Percentiles rank a stretch among this genome's conserved stretches.
Evolutionary conservation across 164 flowering plant genomes (phyloP).

Genomic region (Aristolochia californica): DNA sequence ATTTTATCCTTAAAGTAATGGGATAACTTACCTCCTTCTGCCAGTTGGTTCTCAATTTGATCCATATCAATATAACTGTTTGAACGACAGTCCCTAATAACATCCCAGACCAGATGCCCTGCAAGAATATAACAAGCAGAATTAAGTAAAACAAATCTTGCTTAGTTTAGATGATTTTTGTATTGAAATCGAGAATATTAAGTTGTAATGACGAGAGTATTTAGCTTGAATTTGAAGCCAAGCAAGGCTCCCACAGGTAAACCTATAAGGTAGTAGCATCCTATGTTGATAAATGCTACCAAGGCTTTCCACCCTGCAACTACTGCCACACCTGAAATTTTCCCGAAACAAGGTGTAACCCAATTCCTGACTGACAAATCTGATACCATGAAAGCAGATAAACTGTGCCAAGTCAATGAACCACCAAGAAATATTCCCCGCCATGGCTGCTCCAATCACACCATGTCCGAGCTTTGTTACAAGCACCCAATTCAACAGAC

Average conservation of each 20-base stretch:
- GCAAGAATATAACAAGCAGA: conserved; percentile 1
- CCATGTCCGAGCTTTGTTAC: conserved; percentile 29
- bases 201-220: conserved; percentile 13
- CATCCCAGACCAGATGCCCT: conserved; percentile 46
- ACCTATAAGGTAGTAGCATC: conserved; percentile 45
- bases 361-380: not conserved
- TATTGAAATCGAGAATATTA: not conserved
- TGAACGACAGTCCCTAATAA: conserved; percentile 28
- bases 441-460: conserved; percentile 40
- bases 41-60: conserved; percentile 33
- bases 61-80: conserved; percentile 21
- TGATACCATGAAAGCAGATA: conserved; percentile 4
- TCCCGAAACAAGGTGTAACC: not conserved
- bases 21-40: conserved; percentile 25
- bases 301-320: conserved; percentile 56
- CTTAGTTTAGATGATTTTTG: not conserved
- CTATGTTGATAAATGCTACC: conserved; percentile 35
- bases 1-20: no score
- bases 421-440: conserved; percentile 41
- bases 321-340: conserved; percentile 42
- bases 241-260: conserved; percentile 40
- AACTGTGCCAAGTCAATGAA: conserved; percentile 24
- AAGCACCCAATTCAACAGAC: conserved; percentile 30
- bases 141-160: not conserved
- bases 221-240: conserved; percentile 29